Conservation (phyloP, 805 yeast species). For the Zygotorulaspora sp. region DNA sequence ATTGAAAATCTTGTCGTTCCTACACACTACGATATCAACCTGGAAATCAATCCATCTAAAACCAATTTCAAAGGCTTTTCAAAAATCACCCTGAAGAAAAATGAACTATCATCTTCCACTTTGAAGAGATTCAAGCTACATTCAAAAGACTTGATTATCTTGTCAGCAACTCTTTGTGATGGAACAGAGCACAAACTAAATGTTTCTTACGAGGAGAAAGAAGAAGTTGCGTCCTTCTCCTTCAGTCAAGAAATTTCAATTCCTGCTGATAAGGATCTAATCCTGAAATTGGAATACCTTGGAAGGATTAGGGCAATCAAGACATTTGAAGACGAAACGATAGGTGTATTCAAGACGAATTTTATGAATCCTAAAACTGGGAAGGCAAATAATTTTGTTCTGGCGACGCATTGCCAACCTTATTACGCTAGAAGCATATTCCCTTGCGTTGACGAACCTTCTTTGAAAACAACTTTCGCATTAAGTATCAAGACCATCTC, state of each 20-base stretch:
- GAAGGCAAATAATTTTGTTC: slow-evolving; percentile 44
- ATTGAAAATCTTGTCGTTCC: slow-evolving; percentile 31
- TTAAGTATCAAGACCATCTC: slow-evolving; percentile 44
- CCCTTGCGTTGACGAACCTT: slow-evolving; percentile 67
- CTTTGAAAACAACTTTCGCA: slow-evolving; percentile 48
- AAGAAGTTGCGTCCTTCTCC: slow-evolving; percentile 12
- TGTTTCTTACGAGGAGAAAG: slow-evolving; percentile 21
- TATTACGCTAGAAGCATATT: slow-evolving; percentile 55
- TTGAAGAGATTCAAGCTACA: slow-evolving; percentile 18
- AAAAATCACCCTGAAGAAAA: slow-evolving; percentile 9
- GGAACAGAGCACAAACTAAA: slow-evolving; percentile 16
- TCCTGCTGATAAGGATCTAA: neutral
- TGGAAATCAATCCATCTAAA: slow-evolving; percentile 42
- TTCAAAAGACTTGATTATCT: slow-evolving; percentile 32
- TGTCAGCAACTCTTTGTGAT: slow-evolving; percentile 41
- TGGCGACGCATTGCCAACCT: slow-evolving; percentile 75
- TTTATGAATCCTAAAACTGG: slow-evolving; percentile 50
- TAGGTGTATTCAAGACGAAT: slow-evolving; percentile 65
- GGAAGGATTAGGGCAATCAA: slow-evolving; percentile 50
- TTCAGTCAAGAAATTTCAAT: slow-evolving; percentile 5
- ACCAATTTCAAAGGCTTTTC: slow-evolving; percentile 43
- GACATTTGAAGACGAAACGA: slow-evolving; percentile 53
- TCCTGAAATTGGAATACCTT: slow-evolving; percentile 38
- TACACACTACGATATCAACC: slow-evolving; percentile 35
- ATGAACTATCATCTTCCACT: slow-evolving; percentile 2